Conservation (phyloP, 2,329 filamentous ascomycete species). For the Trichothecium sympodiale region DNA sequence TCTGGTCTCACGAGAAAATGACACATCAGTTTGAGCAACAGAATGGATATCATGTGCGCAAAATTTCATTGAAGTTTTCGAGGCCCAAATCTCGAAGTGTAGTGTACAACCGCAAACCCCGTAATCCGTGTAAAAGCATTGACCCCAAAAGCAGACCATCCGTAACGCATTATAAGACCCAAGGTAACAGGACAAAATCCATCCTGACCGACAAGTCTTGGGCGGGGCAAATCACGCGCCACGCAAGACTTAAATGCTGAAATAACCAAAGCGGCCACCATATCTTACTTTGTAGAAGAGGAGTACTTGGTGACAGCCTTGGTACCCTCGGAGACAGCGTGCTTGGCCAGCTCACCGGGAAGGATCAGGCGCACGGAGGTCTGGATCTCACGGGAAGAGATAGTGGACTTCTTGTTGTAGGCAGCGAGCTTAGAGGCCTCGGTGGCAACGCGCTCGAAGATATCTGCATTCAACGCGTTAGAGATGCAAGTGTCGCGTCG, state of each 20-base stretch:
- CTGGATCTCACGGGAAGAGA: conserved; percentile 98
- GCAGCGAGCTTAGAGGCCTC: conserved; percentile 98
- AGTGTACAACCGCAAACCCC: conserved; percentile 67
- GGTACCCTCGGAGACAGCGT: conserved; percentile 97
- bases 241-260: conserved; percentile 5
- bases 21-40: too few relatives aligned
- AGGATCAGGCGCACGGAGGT: conserved; percentile 97
- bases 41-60: conserved; percentile 39
- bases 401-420: conserved; percentile 99
- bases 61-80: conserved; percentile 43
- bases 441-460: conserved; percentile 98
- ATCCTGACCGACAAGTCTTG: conserved; percentile 1
- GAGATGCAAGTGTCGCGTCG: neutral
- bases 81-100: conserved; percentile 54
- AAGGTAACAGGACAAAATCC: conserved; percentile 8
- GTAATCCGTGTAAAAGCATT: conserved; percentile 60
- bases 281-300: conserved; percentile 90
- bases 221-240: neutral
- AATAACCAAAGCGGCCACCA: conserved; percentile 19
- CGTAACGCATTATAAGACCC: conserved; percentile 64
- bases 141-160: conserved; percentile 57
- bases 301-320: conserved; percentile 99
- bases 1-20: too few relatives aligned
- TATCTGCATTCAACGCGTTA: conserved; percentile 48
- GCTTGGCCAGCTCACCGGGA: conserved; percentile 97